Conservation (phyloP, 2,329 filamentous ascomycete genomes). For the Pseudogymnoascus sp. region DNA sequence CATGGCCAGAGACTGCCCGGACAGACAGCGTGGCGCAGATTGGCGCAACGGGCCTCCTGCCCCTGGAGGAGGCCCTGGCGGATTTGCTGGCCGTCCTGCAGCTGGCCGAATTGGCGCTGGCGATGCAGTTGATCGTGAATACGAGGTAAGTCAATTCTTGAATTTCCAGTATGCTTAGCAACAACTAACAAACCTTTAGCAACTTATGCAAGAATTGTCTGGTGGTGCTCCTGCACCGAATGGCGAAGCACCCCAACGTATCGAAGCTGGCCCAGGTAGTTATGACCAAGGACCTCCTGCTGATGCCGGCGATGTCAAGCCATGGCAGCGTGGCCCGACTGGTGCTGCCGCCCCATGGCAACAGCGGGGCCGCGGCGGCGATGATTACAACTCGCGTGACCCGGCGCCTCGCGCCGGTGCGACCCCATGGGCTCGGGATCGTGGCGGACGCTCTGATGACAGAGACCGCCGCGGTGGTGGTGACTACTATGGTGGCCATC, state of each 20-base stretch:
- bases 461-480: constrained; percentile 42
- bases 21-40: constrained; percentile 78
- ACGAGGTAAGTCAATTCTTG: constrained; percentile 61
- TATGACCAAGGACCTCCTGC: constrained; percentile 43
- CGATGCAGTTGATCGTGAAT: constrained; percentile 86
- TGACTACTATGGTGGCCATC: constrained; percentile 39
- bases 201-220: constrained; percentile 96
- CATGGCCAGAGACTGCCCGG: constrained; percentile 96
- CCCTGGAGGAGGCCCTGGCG: constrained; percentile 43
- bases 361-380: constrained; percentile 38
- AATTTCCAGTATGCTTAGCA: neutral
- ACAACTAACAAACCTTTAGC: constrained; percentile 45
- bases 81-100: constrained; percentile 40
- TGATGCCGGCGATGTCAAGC: constrained; percentile 56
- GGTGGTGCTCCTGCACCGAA: constrained; percentile 57
- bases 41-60: constrained; percentile 73
- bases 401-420: constrained; percentile 35
- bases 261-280: constrained; percentile 73
- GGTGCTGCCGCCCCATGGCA: constrained; percentile 77
- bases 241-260: constrained; percentile 63
- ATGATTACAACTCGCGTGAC: constrained; percentile 33
- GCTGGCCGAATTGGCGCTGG: constrained; percentile 64
- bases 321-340: constrained; percentile 82
- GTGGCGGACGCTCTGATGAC: constrained; percentile 41
- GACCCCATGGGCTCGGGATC: constrained; percentile 58